Percentiles rank a stretch among this genome's conserved stretches.
Evolutionary conservation across 768 basidiomycete genomes (phyloP).

Genomic region (Russula lepida): DNA sequence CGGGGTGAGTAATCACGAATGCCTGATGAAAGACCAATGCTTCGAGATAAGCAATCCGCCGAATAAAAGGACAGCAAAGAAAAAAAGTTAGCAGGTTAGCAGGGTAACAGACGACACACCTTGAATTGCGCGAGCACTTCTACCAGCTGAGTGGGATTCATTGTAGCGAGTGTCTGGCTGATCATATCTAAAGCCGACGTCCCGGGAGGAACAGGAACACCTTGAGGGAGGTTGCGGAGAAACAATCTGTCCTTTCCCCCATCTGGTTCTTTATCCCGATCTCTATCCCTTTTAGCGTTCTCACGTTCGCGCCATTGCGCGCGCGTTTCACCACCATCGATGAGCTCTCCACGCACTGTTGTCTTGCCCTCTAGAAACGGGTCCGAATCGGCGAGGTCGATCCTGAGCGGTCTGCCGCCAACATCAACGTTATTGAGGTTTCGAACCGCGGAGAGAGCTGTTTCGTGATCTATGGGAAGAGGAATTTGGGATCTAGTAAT

Average conservation of each 20-base stretch:
- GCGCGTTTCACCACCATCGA: slow-evolving; percentile 58
- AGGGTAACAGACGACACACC: slow-evolving; percentile 39
- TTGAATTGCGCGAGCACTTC: slow-evolving; percentile 98
- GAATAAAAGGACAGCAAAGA: not conserved
- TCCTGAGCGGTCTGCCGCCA: slow-evolving; percentile 85
- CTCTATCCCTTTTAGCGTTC: slow-evolving; percentile 8
- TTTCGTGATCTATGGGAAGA: slow-evolving; percentile 75
- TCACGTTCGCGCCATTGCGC: slow-evolving; percentile 49
- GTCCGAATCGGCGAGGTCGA: slow-evolving; percentile 91
- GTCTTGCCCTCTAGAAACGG: slow-evolving; percentile 89
- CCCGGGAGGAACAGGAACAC: slow-evolving; percentile 65
- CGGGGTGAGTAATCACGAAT: slow-evolving; percentile 85
- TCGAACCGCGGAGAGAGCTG: slow-evolving; percentile 88
- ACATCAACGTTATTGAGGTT: slow-evolving; percentile 92
- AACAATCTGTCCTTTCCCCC: slow-evolving; percentile 41
- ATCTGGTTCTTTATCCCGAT: slow-evolving; percentile 7
- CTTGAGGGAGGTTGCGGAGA: slow-evolving; percentile 62
- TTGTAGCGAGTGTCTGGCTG: slow-evolving; percentile 73
- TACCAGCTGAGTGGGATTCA: slow-evolving; percentile 77
- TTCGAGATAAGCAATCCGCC: not conserved
- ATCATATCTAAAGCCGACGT: slow-evolving; percentile 72
- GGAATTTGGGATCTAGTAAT: not conserved
- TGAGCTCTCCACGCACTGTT: slow-evolving; percentile 72
- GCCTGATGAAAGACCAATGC: slow-evolving; percentile 43
- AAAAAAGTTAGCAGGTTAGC: too few species aligned